phyloP scores from a whole-genome alignment of 2,329 filamentous ascomycete genomes.

The Phyllosticta capitalensis region DNA sequence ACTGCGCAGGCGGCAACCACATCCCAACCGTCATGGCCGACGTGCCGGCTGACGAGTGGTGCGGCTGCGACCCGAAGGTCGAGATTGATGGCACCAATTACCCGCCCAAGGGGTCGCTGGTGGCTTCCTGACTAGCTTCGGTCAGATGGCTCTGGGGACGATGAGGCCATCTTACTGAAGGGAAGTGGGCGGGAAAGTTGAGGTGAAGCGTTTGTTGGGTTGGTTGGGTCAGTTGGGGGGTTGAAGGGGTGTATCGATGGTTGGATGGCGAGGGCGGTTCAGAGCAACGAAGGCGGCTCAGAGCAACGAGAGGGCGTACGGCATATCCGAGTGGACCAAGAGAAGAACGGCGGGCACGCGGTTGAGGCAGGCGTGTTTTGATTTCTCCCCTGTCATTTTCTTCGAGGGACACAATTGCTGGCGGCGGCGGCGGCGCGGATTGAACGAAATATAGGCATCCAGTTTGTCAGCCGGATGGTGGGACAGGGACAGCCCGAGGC shows the following conservation, averaged over 20 bases:
- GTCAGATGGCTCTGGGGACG: slow-evolving; percentile 1
- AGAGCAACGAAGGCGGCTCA: not conserved
- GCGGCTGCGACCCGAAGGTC: slow-evolving; percentile 55
- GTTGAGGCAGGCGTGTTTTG: not conserved
- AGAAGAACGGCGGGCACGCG: not conserved
- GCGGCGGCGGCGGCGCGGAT: too few relatives aligned
- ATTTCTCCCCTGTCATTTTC: not conserved
- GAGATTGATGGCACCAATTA: slow-evolving; percentile 53
- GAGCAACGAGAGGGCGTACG: not conserved
- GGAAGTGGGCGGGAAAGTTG: not conserved
- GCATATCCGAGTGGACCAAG: not conserved
- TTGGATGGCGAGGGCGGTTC: not conserved
- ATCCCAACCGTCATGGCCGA: slow-evolving; percentile 52
- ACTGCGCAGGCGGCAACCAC: slow-evolving; percentile 40
- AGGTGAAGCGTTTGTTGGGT: not conserved
- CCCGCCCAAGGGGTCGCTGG: slow-evolving; percentile 49
- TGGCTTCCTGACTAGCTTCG: not conserved
- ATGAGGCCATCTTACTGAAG: not conserved
- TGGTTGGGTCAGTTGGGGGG: not conserved
- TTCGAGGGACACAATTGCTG: not conserved
- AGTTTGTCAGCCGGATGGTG: not conserved
- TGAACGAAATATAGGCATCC: not conserved
- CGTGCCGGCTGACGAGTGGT: slow-evolving; percentile 51
- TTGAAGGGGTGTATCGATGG: not conserved
- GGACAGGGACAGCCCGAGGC: not conserved